Evolutionary conservation across 2,329 filamentous ascomycete species (phyloP).

Genomic region (Diplodia seriata): DNA sequence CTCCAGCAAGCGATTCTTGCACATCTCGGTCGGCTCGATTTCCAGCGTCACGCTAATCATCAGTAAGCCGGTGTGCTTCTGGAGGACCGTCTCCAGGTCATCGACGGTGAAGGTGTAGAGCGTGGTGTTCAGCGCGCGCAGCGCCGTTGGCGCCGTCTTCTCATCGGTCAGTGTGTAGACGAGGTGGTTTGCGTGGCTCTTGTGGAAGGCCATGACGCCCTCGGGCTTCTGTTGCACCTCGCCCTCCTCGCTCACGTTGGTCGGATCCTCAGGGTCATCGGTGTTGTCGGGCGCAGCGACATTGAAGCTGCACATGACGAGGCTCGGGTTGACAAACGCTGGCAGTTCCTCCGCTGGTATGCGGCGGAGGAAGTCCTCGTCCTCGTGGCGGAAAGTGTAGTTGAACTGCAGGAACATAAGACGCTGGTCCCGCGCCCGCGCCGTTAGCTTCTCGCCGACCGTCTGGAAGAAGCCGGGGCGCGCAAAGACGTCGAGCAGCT

Average conservation of each 20-base stretch:
- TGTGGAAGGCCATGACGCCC: slow-evolving; percentile 48
- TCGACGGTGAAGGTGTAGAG: slow-evolving; percentile 50
- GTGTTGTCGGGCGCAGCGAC: slow-evolving; percentile 45
- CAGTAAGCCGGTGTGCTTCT: slow-evolving; percentile 48
- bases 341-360: slow-evolving; percentile 50
- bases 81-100: slow-evolving; percentile 46
- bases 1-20: slow-evolving; percentile 45
- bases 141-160: slow-evolving; percentile 41
- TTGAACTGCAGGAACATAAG: slow-evolving; percentile 56
- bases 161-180: slow-evolving; percentile 46
- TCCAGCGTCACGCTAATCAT: slow-evolving; percentile 49
- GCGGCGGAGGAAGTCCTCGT: slow-evolving; percentile 51
- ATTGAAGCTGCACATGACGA: slow-evolving; percentile 51
- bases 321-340: slow-evolving; percentile 45
- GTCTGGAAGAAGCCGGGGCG: slow-evolving; percentile 50
- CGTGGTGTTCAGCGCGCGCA: slow-evolving; percentile 51
- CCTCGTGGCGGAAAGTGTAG: slow-evolving; percentile 56
- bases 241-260: slow-evolving; percentile 33
- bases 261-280: slow-evolving; percentile 36
- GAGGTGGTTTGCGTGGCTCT: slow-evolving; percentile 39
- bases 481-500: slow-evolving; percentile 58
- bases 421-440: slow-evolving; percentile 36
- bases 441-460: slow-evolving; percentile 37
- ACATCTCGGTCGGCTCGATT: slow-evolving; percentile 45
- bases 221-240: slow-evolving; percentile 41